Evolutionary conservation across 2,329 filamentous ascomycete species (phyloP), one percentile per base, ranked within the genome.

Genomic region (Lachnellula cervina): DNA sequence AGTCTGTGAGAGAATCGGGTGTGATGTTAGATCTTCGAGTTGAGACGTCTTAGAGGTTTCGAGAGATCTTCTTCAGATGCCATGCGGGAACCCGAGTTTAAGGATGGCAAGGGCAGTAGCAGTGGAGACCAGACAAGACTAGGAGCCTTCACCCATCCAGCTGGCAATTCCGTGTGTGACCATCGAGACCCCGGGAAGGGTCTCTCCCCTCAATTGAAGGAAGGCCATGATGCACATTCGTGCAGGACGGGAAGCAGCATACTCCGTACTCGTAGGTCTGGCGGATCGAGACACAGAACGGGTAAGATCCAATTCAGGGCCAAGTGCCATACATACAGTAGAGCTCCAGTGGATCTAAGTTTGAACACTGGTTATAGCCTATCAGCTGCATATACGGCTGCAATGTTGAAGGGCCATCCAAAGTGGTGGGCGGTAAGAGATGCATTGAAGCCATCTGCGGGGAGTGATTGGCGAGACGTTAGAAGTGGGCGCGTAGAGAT

Each of bases 61-160:
- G 57, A 59, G 56, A 48, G 42, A 59, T 58, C 54, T 55, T 37
- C 52, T 48, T 56, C 49, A 56, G 13, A 56, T 56, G 28, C 28
- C 9, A 56, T 59, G 64, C 59, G 64, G 62, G 65, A 66, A 57
- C 58, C 53, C 59, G 57, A 63, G 65, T 66, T 66, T 66, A 65
- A 64, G 59, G 58, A 64, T 52, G 52, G 55, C 60, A 57, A 58
- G 60, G 62, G 57, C 54, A 35, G 46, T 14, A 38, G 47, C 16
- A 23, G 52, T 42, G 49, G 48, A 23, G 49, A 48, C 51, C 42
- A 21, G 48, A 21, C 16, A 14, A 3, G 45, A 47, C 42, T 28
- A 32, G 37, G 52, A 43, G 8, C 13, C 28, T 32, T 4, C 9
- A 9, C 11, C 28, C 28, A 32, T 19, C 16, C 44, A 48, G 42